phyloP scores from a whole-genome alignment of 2,329 filamentous ascomycete genomes.

The Ophiosphaerella narmari region DNA sequence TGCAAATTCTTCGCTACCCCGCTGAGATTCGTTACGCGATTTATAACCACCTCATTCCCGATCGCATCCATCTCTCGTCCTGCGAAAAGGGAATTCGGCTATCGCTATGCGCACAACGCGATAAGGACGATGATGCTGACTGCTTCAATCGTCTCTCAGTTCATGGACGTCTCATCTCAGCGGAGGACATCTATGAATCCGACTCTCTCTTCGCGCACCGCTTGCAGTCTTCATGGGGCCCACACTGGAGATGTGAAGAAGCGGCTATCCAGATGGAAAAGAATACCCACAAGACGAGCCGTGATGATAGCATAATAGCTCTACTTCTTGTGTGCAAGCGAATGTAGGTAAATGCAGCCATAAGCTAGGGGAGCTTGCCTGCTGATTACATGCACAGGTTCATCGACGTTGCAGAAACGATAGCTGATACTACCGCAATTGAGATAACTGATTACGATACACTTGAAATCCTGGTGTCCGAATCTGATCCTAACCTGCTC shows the following conservation, averaged over 20 bases:
- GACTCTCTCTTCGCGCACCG: slow-evolving; percentile 8
- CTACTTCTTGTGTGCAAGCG: not conserved
- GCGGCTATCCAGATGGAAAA: not conserved
- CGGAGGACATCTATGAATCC: not conserved
- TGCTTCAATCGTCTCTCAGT: slow-evolving; percentile 3
- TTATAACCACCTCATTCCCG: slow-evolving; percentile 11
- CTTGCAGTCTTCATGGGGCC: slow-evolving; percentile 15
- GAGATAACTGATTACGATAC: slow-evolving; percentile 9
- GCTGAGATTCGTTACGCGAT: slow-evolving; percentile 14
- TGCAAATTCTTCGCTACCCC: slow-evolving; percentile 9
- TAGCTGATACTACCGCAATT: slow-evolving; percentile 6
- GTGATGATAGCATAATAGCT: not conserved
- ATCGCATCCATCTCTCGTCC: slow-evolving; percentile 7
- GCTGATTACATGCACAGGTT: slow-evolving; percentile 12
- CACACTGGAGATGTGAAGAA: slow-evolving; percentile 18
- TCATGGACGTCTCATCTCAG: not conserved
- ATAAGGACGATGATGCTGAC: slow-evolving; percentile 5
- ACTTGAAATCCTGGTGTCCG: not conserved
- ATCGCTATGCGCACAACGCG: slow-evolving; percentile 3
- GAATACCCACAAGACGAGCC: not conserved
- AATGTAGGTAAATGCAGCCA: not conserved
- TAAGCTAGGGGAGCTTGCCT: not conserved
- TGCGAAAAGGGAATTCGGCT: slow-evolving; percentile 1
- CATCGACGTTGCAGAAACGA: slow-evolving; percentile 7
- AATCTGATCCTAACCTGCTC: not conserved